Conservation (phyloP, 2,329 filamentous ascomycete species). For the Anthostomella pinea region DNA sequence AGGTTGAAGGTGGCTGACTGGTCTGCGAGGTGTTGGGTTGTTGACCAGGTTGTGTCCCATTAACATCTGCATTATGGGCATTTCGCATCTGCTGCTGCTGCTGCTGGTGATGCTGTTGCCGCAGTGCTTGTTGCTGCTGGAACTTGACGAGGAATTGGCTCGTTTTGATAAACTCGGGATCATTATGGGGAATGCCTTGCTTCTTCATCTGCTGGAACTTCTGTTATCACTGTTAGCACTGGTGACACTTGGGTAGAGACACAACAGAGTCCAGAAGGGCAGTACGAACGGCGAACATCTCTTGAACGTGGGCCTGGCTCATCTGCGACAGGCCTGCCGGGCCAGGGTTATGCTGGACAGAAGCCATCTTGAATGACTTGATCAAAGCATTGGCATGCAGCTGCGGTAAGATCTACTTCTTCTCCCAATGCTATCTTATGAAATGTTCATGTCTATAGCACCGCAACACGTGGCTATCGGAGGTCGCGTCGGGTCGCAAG, state of each 20-base stretch:
- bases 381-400: conserved; percentile 15
- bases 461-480: conserved; percentile 14
- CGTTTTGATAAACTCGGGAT: conserved; percentile 84
- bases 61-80: conserved; percentile 51
- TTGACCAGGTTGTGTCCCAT: conserved; percentile 45
- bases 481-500: conserved; percentile 6
- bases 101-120: conserved; percentile 53
- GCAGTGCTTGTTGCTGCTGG: conserved; percentile 61
- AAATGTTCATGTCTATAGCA: conserved; percentile 28
- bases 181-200: conserved; percentile 72
- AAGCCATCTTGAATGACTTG: conserved; percentile 62
- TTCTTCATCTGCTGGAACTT: conserved; percentile 89
- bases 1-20: conserved; percentile 35
- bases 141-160: conserved; percentile 72
- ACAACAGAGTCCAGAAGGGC: conserved; percentile 2
- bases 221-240: conserved; percentile 51
- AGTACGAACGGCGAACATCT: conserved; percentile 58
- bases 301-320: conserved; percentile 75
- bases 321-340: conserved; percentile 59
- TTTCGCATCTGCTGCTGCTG: conserved; percentile 48
- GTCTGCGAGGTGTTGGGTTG: conserved; percentile 37
- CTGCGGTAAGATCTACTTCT: conserved; percentile 19
- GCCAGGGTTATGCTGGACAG: conserved; percentile 69
- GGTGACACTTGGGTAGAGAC: conserved; percentile 4
- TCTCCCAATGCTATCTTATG: conserved; percentile 18